Base-by-base conservation (phyloP, 768 basidiomycete genomes). In the Podaxis sp. region DNA sequence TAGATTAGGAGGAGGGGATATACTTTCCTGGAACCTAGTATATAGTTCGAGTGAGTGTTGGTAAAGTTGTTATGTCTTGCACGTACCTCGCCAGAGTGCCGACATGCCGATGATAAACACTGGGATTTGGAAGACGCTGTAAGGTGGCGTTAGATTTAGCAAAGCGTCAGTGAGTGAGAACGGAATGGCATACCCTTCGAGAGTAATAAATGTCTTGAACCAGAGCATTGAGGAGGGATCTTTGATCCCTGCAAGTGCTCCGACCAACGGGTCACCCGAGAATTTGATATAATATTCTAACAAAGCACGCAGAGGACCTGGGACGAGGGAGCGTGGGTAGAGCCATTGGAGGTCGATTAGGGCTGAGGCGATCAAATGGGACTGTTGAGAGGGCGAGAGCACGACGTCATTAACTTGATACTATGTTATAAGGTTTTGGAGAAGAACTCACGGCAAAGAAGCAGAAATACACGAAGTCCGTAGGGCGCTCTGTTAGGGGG, bases 71-170 rank as follows among this genome's bases (percentile, higher is more conserved):
- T 5, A 15, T 1, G 24, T 50, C 2, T 11, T n/a, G 15, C 26
- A 62, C 72, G 37, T 66, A 83, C 90, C 83, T 67, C 76, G 80
- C 80, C 82, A 88, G 12, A 91, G 76, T 0, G 82, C 86, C 13
- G 76, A 75, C 50, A 84, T 79, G 12, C 89, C 90, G n/a, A 94
- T 62, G 49, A 93, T 67, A 70, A 94, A 94, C 0, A 88, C 81
- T 0, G 94, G 94, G 0, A 93, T 74, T 70, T 94, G 93, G 72
- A 90, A 89, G 54, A 84, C 64, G 15, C 88, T 88, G 51, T 17
- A 26, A 40, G 24, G 10, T 13, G 48, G 0, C 11, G 4, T 48
- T 24, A 44, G 38, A 4, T 8, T n/a, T n/a, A 28, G 61, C 44
- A 58, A 26, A n/a, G 36, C 10, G 7, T 17, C 20, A 20, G 20